Evolutionary conservation across 2,329 filamentous ascomycete genomes (phyloP), one percentile per base, ranked within the genome.

Genomic region (Apiospora malaysiana): DNA sequence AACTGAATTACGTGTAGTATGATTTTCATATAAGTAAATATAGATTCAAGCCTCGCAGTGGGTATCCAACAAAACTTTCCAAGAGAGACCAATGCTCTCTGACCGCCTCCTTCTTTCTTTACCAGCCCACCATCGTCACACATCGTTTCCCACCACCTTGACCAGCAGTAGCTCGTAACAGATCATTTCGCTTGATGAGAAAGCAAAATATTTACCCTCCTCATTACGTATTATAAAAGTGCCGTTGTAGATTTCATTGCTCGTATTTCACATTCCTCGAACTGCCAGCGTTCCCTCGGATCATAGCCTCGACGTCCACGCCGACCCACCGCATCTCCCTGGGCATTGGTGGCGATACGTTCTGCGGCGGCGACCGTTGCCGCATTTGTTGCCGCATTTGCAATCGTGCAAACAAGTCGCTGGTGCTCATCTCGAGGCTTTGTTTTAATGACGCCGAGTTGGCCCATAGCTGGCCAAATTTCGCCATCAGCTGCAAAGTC

Each of bases 391-490:
- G 83, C 66, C 78, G 73, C 21, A 78, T 81, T 79, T 73, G 79
- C 18, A 90, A 79, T 3, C 82, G 80, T 4, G 84, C 81, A 32
- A 85, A 73, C 6, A 85, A 81, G 65, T 85, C 82, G 42, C 78
- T 80, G 4, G 85, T 89, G 16, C 84, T 83, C 67, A 78, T 77
- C 72, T 89, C 85, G 74, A 91, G 91, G 49, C 82, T 86, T 49
- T 83, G 80, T 72, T 85, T 83, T n/a, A 91, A 82, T 71, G 85
- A 83, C 45, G 84, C 81, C 1, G 88, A 87, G 71, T 90, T 85
- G 4, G 85, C 85, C 90, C 90, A 92, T 2, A 88, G 83, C 73
- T 88, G 83, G 45, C 89, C 88, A 71, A 88, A 91, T n/a, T 83
- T 84, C 18, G 81, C 83, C 23, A 92, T 79, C 0, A 87, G 89